Conservation (phyloP, 2,329 filamentous ascomycete species). For the Trichoderma arundinaceum region DNA sequence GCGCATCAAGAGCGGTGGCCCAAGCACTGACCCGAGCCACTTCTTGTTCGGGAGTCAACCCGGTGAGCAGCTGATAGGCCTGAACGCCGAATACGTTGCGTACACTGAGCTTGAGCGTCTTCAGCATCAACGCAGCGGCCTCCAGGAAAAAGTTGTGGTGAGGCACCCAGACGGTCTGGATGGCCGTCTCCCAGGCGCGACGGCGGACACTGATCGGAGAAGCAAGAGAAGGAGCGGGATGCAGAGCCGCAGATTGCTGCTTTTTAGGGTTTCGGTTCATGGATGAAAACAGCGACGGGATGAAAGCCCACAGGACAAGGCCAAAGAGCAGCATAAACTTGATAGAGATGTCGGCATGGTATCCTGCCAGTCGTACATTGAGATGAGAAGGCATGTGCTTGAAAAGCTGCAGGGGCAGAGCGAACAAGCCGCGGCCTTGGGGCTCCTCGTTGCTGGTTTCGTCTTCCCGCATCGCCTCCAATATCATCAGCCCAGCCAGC, state of each 20-base stretch:
- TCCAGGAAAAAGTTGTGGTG: constrained; percentile 86
- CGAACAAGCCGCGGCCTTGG: constrained; percentile 69
- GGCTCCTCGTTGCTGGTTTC: constrained; percentile 68
- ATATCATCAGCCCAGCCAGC: constrained; percentile 87
- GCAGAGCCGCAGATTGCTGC: constrained; percentile 51
- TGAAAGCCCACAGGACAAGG: constrained; percentile 59
- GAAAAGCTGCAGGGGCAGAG: constrained; percentile 66
- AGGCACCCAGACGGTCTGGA: constrained; percentile 91
- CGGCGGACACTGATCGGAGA: constrained; percentile 85
- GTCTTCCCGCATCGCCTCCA: constrained; percentile 76
- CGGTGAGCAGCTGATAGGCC: constrained; percentile 78
- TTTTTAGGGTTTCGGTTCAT: constrained; percentile 58
- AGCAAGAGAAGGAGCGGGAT: constrained; percentile 71
- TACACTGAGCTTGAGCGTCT: constrained; percentile 80
- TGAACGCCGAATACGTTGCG: constrained; percentile 78
- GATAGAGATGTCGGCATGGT: constrained; percentile 59
- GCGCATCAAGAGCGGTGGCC: constrained; percentile 91
- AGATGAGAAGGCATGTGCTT: constrained; percentile 54
- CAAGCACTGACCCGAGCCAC: constrained; percentile 86
- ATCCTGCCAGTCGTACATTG: constrained; percentile 60
- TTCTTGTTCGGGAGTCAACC: constrained; percentile 83
- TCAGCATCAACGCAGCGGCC: constrained; percentile 77
- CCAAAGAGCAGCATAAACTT: constrained; percentile 60
- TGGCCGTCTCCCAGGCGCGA: constrained; percentile 90
- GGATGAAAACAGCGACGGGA: constrained; percentile 58